phyloP scores from a whole-genome alignment of 192 early-diverging fungal species.

The Coemansia sp. region DNA sequence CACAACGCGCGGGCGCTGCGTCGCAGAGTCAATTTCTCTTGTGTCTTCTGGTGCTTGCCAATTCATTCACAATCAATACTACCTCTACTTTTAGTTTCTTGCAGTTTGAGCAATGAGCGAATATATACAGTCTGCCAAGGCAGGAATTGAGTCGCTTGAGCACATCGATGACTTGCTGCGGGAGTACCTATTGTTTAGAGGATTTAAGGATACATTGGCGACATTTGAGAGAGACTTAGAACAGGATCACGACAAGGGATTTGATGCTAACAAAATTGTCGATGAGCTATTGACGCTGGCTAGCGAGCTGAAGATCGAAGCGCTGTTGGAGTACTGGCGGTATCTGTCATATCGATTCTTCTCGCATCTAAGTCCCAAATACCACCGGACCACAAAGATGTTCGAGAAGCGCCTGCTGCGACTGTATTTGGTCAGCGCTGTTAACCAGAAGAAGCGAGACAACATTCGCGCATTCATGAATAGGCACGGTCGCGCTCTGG shows the following conservation, averaged over 20 bases:
- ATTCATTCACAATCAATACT: not conserved
- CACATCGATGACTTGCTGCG: conserved; percentile 52
- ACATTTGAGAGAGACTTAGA: conserved; percentile 40
- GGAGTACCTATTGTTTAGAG: conserved; percentile 51
- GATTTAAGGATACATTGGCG: conserved; percentile 39
- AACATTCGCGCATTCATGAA: conserved; percentile 38
- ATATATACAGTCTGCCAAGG: conserved; percentile 46
- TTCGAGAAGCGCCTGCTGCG: conserved; percentile 53
- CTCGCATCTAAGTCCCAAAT: conserved; percentile 54
- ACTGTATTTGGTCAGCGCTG: conserved; percentile 45
- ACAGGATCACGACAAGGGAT: conserved; percentile 48
- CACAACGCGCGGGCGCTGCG: not conserved
- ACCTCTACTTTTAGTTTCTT: not conserved
- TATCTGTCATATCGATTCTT: conserved; percentile 50
- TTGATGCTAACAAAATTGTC: conserved; percentile 33
- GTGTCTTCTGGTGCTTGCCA: not conserved
- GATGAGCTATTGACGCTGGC: conserved; percentile 47
- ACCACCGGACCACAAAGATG: conserved; percentile 50
- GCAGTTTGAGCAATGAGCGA: conserved; percentile 14
- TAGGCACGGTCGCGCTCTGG: conserved; percentile 31
- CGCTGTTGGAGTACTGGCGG: conserved; percentile 45
- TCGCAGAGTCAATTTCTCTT: not conserved
- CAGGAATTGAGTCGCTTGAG: conserved; percentile 48
- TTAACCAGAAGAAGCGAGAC: conserved; percentile 13
- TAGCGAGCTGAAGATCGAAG: conserved; percentile 14